phyloP scores from a whole-genome alignment of 1,284 basidiomycete genomes.

The Pseudozyma sp. region DNA sequence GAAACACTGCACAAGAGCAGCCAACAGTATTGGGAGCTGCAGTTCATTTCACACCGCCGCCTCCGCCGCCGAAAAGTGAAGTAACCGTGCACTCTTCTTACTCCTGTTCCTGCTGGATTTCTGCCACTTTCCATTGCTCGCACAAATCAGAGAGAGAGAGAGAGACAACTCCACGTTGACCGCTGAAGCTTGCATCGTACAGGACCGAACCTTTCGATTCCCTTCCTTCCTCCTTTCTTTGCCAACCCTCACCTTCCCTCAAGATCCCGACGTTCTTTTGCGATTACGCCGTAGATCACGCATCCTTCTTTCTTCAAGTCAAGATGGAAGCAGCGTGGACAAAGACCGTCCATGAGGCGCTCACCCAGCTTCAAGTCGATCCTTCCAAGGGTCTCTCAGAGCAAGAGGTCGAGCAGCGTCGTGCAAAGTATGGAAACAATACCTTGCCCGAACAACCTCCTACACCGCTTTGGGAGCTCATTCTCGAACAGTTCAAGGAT shows the following conservation, averaged over 20 bases:
- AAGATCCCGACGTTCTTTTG: conserved; percentile 3
- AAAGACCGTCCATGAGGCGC: conserved; percentile 55
- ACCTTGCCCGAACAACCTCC: conserved; percentile 86
- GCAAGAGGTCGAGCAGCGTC: conserved; percentile 48
- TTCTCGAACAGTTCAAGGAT: conserved; percentile 89
- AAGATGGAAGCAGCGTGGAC: conserved; percentile 67
- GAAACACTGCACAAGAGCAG: no score
- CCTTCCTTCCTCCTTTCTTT: background rate
- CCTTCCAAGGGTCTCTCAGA: conserved; percentile 56
- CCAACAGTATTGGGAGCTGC: background rate
- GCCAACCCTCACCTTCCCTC: background rate
- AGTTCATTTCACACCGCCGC: background rate
- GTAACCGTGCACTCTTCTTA: conserved; percentile 5
- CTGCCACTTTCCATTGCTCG: background rate
- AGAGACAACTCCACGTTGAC: background rate
- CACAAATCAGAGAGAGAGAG: background rate
- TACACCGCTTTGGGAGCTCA: conserved; percentile 90
- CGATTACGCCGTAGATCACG: background rate
- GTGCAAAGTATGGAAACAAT: conserved; percentile 56
- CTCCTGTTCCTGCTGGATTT: background rate
- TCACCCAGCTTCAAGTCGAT: conserved; percentile 54
- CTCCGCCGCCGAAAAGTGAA: background rate
- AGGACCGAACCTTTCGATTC: background rate
- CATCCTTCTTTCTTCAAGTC: background rate
- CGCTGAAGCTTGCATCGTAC: no score